phyloP scores from a whole-genome alignment of 192 early-diverging fungal genomes.

The Jimgerdemannia flammicorona region DNA sequence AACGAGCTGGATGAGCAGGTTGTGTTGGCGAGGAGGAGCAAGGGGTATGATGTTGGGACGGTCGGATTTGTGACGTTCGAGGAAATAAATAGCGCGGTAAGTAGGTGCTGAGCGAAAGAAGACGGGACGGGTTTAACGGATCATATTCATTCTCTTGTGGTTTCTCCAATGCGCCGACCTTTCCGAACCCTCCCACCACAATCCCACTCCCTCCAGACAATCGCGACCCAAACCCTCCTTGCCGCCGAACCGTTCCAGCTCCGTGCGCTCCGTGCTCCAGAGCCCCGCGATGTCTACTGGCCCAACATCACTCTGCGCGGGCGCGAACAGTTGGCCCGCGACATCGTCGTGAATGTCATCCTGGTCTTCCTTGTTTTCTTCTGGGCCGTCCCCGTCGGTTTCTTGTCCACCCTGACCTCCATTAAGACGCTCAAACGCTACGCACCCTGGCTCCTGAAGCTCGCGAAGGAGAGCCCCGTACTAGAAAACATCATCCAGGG shows the following conservation, averaged over 20 bases:
- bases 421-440: constrained; percentile 53
- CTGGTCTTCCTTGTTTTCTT: constrained; percentile 69
- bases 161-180: too few species aligned
- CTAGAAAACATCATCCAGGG: constrained; percentile 59
- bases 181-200: not conserved
- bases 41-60: constrained; percentile 39
- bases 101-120: constrained; percentile 2
- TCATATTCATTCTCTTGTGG: too few species aligned
- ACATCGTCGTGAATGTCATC: constrained; percentile 46
- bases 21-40: constrained; percentile 40
- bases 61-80: constrained; percentile 81
- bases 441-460: constrained; percentile 54
- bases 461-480: constrained; percentile 45
- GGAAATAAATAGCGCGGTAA: constrained; percentile 63
- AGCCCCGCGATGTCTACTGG: constrained; percentile 77
- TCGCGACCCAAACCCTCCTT: constrained; percentile 62
- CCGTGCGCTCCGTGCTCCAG: constrained; percentile 59
- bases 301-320: constrained; percentile 63
- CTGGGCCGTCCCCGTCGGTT: constrained; percentile 70
- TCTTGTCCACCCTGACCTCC: constrained; percentile 63
- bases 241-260: constrained; percentile 63
- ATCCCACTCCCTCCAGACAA: constrained; percentile 34
- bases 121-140: too few species aligned
- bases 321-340: constrained; percentile 48
- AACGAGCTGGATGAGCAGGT: constrained; percentile 50